These are phyloP conservation scores for Dipteronia dyeriana DNA, from an alignment of 345 rosid species.

Conservation along the genomic window DNA sequence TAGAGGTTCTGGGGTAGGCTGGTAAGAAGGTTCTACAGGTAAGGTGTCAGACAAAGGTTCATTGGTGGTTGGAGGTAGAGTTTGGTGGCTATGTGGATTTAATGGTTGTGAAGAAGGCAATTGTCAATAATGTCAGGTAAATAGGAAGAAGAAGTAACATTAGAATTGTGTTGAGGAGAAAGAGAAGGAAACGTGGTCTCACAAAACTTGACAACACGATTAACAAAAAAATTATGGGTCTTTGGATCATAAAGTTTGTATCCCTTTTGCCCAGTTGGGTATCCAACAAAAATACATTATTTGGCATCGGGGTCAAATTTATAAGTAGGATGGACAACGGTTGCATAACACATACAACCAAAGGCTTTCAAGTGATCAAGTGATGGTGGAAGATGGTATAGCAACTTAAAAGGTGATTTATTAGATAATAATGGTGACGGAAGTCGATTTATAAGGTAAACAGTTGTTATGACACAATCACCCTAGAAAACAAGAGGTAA, in stretches of 20 bases:
- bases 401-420: not conserved
- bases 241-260: not conserved
- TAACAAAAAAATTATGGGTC: not conserved
- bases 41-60: no score
- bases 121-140: no score
- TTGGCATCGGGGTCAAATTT: not conserved
- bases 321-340: not conserved
- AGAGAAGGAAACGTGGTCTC: slow-evolving; percentile 6
- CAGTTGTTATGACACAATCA: not conserved
- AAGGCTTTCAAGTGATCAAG: not conserved
- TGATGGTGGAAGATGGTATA: not conserved
- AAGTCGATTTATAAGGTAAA: not conserved
- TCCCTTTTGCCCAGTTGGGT: not conserved
- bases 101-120: no score
- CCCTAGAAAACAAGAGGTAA: not conserved
- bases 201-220: not conserved
- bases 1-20: no score
- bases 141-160: no score
- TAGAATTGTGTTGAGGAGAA: no score
- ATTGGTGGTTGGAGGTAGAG: no score
- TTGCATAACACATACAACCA: slow-evolving; percentile 11
- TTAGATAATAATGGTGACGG: not conserved
- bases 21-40: no score
- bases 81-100: no score
- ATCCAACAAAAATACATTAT: not conserved